These are phyloP conservation scores for Mrakia frigida DNA, from an alignment of 768 basidiomycete species.

Conservation along the genomic window DNA sequence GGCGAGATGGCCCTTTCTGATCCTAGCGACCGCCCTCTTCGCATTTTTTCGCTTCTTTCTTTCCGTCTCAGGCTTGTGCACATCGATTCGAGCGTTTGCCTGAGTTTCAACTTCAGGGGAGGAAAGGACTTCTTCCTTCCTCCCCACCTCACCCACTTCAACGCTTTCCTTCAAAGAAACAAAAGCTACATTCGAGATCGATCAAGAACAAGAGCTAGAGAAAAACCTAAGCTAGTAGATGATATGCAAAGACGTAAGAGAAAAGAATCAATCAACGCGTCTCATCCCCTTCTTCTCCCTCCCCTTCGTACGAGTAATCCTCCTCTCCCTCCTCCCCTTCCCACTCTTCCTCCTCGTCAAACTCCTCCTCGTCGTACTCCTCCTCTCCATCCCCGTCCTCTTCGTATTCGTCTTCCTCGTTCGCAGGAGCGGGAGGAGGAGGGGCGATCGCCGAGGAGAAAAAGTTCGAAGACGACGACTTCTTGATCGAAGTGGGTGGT, in stretches of 20 bases:
- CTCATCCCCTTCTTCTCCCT: conserved; percentile 2
- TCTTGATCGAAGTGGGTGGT: background rate
- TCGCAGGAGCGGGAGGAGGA: background rate
- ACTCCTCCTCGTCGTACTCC: background rate
- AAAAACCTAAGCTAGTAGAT: no score
- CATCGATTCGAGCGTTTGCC: no score
- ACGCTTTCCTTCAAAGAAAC: no score
- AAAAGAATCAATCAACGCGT: background rate
- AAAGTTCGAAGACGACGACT: background rate
- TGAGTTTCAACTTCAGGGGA: no score
- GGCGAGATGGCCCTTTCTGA: background rate
- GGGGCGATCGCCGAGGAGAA: background rate
- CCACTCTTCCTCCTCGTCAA: background rate
- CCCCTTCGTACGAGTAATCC: background rate
- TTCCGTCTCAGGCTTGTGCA: background rate
- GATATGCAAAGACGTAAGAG: no score
- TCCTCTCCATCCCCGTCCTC: background rate
- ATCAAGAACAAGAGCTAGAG: no score
- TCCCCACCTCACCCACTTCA: no score
- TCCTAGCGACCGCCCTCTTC: background rate
- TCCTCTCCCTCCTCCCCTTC: background rate
- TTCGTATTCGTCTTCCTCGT: background rate
- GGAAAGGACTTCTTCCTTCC: no score
- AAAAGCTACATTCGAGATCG: no score
- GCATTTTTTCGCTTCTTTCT: background rate